These are phyloP conservation scores for Spathaspora sp. DNA, from an alignment of 1,139 yeast species.

Conservation along the genomic window DNA sequence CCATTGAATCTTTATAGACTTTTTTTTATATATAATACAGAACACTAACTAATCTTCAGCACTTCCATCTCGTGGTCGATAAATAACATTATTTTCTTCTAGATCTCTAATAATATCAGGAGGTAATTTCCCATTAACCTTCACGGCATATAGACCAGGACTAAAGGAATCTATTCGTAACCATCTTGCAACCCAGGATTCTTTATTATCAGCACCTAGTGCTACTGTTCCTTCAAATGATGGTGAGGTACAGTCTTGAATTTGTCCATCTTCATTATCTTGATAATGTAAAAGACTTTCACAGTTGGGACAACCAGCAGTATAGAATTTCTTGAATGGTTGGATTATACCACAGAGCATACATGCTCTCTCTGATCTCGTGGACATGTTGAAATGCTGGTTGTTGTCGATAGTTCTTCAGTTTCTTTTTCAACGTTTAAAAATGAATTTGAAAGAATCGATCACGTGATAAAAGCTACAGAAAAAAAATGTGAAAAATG, in stretches of 20 bases:
- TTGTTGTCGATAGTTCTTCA: not conserved
- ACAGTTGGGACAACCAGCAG: conserved; percentile 96
- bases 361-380: conserved; percentile 87
- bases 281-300: conserved; percentile 79
- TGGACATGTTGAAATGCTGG: conserved; percentile 38
- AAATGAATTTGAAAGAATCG: not conserved
- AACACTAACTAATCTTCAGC: conserved; percentile 60
- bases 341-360: conserved; percentile 95
- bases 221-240: conserved; percentile 96
- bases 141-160: conserved; percentile 91
- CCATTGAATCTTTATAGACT: conserved; percentile 14
- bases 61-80: conserved; percentile 96
- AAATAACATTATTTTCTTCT: conserved; percentile 70
- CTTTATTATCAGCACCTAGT: conserved; percentile 72
- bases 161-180: conserved; percentile 85
- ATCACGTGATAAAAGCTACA: not conserved
- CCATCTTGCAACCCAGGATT: conserved; percentile 98
- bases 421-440: not conserved
- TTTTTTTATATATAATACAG: conserved; percentile 3
- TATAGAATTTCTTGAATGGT: conserved; percentile 68
- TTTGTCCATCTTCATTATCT: conserved; percentile 79
- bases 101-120: conserved; percentile 77
- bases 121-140: conserved; percentile 89
- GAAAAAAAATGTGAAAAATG: not conserved
- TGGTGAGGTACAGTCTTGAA: conserved; percentile 93